Evolutionary conservation across 2,329 filamentous ascomycete species (phyloP).

Genomic region (Aquanectria penicillioides): DNA sequence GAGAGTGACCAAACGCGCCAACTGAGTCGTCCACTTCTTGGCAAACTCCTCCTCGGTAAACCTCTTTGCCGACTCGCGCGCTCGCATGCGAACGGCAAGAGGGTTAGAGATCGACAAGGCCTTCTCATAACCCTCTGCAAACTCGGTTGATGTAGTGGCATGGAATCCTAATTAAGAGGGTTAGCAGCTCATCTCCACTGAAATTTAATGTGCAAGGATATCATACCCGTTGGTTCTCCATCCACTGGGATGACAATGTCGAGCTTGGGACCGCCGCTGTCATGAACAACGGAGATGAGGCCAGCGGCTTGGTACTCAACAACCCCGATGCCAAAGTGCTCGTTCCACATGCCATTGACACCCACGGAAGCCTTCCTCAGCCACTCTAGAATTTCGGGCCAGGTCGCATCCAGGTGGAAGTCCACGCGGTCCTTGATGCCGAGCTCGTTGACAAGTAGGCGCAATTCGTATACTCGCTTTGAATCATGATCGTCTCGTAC

Average conservation of each 20-base stretch:
- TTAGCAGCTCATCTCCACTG: too few species aligned
- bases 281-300: conserved; percentile 90
- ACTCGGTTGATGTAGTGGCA: conserved; percentile 80
- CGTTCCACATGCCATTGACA: conserved; percentile 99
- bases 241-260: conserved; percentile 90
- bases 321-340: conserved; percentile 98
- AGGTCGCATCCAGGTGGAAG: conserved; percentile 90
- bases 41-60: conserved; percentile 92
- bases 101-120: conserved; percentile 79
- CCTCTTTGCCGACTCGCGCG: conserved; percentile 79
- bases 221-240: conserved; percentile 78
- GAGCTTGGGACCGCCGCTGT: conserved; percentile 90
- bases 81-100: conserved; percentile 78
- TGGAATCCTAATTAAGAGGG: conserved; percentile 73
- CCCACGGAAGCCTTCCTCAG: conserved; percentile 81
- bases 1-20: conserved; percentile 74
- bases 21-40: conserved; percentile 78
- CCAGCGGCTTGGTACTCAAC: conserved; percentile 98
- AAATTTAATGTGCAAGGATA: too few species aligned
- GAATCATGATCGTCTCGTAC: conserved; percentile 87
- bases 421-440: conserved; percentile 84
- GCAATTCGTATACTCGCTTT: conserved; percentile 86
- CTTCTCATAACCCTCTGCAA: conserved; percentile 81
- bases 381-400: conserved; percentile 86
- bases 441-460: conserved; percentile 86